phyloP scores from a whole-genome alignment of 2,329 filamentous ascomycete species.

The Alternaria atra region DNA sequence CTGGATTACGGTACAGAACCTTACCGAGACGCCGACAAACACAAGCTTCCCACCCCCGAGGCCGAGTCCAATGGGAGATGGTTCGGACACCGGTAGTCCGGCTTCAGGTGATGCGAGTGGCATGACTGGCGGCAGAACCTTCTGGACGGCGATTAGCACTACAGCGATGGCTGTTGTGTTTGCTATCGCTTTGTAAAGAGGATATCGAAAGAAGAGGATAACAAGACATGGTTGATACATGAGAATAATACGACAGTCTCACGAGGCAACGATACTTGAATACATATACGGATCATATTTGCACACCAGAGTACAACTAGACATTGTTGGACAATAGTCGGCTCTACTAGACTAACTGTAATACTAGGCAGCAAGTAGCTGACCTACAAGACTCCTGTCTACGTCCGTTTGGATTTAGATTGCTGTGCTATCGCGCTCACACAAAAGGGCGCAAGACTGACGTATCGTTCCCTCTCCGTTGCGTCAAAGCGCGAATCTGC shows the following conservation, averaged over 20 bases:
- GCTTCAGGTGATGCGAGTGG: constrained; percentile 20
- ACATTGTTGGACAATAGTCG: neutral
- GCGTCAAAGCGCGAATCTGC: neutral
- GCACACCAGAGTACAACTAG: neutral
- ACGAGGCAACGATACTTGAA: constrained; percentile 1
- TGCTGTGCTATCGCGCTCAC: neutral
- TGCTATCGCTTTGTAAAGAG: constrained; percentile 31
- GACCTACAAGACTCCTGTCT: neutral
- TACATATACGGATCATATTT: neutral
- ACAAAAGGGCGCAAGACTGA: neutral
- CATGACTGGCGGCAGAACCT: constrained; percentile 15
- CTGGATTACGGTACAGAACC: constrained; percentile 51
- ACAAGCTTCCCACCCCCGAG: constrained; percentile 30
- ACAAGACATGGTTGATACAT: neutral
- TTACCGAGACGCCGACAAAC: constrained; percentile 28
- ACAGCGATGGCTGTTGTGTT: constrained; percentile 29
- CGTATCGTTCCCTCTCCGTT: neutral
- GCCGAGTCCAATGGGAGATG: constrained; percentile 23
- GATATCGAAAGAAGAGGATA: neutral
- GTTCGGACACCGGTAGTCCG: neutral
- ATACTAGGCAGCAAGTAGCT: neutral
- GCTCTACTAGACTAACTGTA: neutral
- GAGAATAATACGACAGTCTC: neutral
- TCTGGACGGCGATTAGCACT: constrained; percentile 6
- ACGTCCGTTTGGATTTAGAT: too few relatives aligned